Evolutionary conservation across 78 protist genomes (phyloP), one percentile per base, ranked within the genome.

Genomic region (Tieghemostelium lacteum): DNA sequence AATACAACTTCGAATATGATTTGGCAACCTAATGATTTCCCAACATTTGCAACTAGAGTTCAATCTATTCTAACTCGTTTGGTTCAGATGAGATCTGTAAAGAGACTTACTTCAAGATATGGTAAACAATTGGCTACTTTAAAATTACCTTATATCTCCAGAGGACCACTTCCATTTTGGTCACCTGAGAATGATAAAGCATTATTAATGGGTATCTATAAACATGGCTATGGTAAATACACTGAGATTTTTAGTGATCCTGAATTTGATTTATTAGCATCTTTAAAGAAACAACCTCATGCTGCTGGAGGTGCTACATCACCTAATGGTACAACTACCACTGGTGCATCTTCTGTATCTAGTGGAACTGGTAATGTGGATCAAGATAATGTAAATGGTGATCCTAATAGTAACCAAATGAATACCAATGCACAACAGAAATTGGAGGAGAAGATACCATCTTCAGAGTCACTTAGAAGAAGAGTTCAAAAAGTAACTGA

Each of bases 141-240:
- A 1, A 40, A 26, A 3, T 39, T 83, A 17, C 91, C 69, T 12
- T 29, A 14, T 31, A 22, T 69, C 16, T 28, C 67, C 10, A 69
- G 91, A 50, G 91, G 91, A 12, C 92, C 87, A 26, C 39, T 64
- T 7, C n/a, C 77, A 3, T 42, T 31, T 34, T 92, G 95, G 95
- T 42, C 42, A 17, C 29, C 12, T 36, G 88, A 66, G 0, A 69
- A 85, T 61, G 95, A 92, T 34, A 52, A 49, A 16, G 34, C 40
- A 7, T 62, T 92, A 16, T 34, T 92, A 33, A 34, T 76, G n/a
- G 95, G 95, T 67, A 67, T 74, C 10, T 83, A 74, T 42, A 72
- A 57, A 34, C 64, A 92, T 57, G 95, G 95, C 1, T 85, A 73
- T 50, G 95, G 95, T 5, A 78, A 73, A 64, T 85, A 45, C 31